A percentile compares a stretch with the other conserved stretches of the same genome.
Evolutionary conservation across 169 alveolate species (phyloP).

Genomic region (Eimeria nieschulzi): DNA sequence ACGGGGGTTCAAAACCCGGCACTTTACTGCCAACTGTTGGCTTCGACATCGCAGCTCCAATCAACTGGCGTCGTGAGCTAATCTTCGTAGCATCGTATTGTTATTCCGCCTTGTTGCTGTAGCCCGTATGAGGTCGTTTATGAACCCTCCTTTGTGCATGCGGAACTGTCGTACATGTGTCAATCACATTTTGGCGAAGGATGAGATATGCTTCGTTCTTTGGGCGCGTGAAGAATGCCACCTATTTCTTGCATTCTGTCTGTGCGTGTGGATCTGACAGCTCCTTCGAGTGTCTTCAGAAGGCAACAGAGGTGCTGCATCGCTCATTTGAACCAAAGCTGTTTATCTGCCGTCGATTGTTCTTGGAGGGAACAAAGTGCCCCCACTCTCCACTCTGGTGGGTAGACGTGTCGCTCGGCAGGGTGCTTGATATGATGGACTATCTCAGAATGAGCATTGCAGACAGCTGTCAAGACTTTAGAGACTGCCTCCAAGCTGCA

Average conservation of each 20-base stretch:
- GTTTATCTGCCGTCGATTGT: slow-evolving; percentile 4
- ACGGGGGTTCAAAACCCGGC: background rate
- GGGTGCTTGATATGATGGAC: slow-evolving; percentile 9
- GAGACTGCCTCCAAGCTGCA: slow-evolving; percentile 10
- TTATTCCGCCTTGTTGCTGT: too few species aligned
- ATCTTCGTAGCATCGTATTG: background rate
- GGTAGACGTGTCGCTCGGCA: slow-evolving; percentile 3
- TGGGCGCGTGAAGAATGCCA: too few species aligned
- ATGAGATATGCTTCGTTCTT: too few species aligned
- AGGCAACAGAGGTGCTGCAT: background rate
- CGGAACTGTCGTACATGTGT: too few species aligned
- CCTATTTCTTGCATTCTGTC: background rate
- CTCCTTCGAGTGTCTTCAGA: slow-evolving; percentile 5
- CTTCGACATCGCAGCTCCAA: background rate
- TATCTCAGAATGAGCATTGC: slow-evolving; percentile 9
- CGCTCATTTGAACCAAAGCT: slow-evolving; percentile 6
- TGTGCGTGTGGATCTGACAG: background rate
- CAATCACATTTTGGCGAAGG: too few species aligned
- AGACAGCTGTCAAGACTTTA: slow-evolving; percentile 29
- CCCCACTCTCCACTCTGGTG: slow-evolving; percentile 7
- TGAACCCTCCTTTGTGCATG: too few species aligned
- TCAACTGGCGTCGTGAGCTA: slow-evolving; percentile 9
- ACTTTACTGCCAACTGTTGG: background rate
- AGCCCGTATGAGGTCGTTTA: too few species aligned
- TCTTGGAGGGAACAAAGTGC: background rate